Evolutionary conservation across 192 early-diverging fungal genomes (phyloP).

Genomic region (Pilaira anomala): DNA sequence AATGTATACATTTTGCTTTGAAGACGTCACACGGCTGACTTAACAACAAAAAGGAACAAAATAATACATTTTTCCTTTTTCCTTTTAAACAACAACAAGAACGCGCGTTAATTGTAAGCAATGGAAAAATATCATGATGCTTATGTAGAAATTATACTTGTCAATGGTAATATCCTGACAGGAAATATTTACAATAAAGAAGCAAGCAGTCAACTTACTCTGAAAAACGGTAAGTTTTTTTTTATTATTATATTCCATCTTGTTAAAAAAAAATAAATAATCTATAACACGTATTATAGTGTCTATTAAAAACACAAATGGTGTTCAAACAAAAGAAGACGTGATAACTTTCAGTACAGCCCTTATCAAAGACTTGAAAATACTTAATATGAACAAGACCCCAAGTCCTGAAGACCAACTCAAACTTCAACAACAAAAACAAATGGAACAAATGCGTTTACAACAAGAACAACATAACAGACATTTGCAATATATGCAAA

Average conservation of each 20-base stretch:
- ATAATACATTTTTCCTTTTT: background rate
- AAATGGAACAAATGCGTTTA: too few relatives aligned
- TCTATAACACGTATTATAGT: background rate
- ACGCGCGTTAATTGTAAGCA: background rate
- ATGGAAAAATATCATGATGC: background rate
- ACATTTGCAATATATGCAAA: too few relatives aligned
- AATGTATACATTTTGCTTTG: background rate
- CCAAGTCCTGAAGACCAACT: background rate
- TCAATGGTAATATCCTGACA: background rate
- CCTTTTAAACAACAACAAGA: background rate
- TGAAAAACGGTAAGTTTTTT: slow-evolving; percentile 1
- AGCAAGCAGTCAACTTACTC: background rate
- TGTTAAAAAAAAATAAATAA: too few relatives aligned
- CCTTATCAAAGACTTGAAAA: background rate
- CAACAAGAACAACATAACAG: background rate
- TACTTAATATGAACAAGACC: background rate
- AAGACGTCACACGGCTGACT: slow-evolving; percentile 1
- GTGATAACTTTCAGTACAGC: background rate
- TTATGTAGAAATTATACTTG: background rate
- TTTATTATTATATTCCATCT: too few relatives aligned
- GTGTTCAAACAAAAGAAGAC: background rate
- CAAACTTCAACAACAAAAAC: too few relatives aligned
- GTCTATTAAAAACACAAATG: background rate
- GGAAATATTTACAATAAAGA: background rate
- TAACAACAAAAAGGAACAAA: background rate